These are phyloP conservation scores for Microcos paniculata DNA, from an alignment of 345 rosid genomes.

Conservation along the genomic window DNA sequence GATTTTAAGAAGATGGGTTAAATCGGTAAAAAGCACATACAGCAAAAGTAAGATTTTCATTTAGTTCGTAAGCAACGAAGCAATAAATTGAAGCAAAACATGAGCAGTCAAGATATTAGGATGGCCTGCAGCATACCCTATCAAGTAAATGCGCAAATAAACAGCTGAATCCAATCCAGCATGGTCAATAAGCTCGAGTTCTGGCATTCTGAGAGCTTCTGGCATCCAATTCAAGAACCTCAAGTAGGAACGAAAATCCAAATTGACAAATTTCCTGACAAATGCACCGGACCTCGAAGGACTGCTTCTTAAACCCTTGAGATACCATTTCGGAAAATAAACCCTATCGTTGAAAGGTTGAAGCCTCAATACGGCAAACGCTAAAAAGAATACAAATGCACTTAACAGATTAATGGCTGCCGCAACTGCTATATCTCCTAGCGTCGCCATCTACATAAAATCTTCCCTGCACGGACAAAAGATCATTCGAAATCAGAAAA, in stretches of 20 bases:
- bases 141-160: slow-evolving; percentile 85
- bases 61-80: background rate
- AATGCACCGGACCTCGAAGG: slow-evolving; percentile 60
- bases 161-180: slow-evolving; percentile 97
- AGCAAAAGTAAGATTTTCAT: background rate
- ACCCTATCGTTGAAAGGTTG: slow-evolving; percentile 97
- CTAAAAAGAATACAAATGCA: slow-evolving; percentile 71
- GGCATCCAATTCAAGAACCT: slow-evolving; percentile 93
- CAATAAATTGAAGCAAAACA: background rate
- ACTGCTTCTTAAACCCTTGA: slow-evolving; percentile 71
- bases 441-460: slow-evolving; percentile 68
- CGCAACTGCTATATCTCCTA: slow-evolving; percentile 77
- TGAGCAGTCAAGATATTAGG: background rate
- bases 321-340: slow-evolving; percentile 96
- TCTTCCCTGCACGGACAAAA: slow-evolving; percentile 18
- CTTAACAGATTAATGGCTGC: slow-evolving; percentile 72
- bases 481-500: background rate
- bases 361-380: slow-evolving; percentile 76
- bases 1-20: background rate
- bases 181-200: slow-evolving; percentile 91
- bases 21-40: background rate
- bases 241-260: slow-evolving; percentile 67
- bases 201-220: slow-evolving; percentile 89
- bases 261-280: slow-evolving; percentile 59
- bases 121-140: slow-evolving; percentile 54